Conservation (phyloP, 108 stramenopile genomes). For the Fragilariopsis cylindrus region DNA sequence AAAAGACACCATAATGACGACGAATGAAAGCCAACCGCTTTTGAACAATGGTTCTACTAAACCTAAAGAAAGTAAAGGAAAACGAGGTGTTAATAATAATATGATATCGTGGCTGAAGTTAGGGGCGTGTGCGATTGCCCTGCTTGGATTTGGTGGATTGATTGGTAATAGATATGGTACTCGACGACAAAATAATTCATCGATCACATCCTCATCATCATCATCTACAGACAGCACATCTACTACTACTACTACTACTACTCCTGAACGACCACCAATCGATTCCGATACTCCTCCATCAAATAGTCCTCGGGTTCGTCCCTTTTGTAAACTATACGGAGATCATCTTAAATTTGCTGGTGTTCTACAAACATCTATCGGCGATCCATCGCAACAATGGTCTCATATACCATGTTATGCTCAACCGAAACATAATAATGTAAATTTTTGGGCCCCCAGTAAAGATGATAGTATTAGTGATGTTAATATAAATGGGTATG, state of each 20-base stretch:
- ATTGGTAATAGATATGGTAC: not conserved
- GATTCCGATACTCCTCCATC: not conserved
- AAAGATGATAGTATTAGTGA: not conserved
- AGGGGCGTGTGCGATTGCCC: not conserved
- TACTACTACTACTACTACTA: not conserved
- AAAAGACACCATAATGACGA: not conserved
- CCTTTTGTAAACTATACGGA: slow-evolving; percentile 31
- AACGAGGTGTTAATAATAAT: not conserved
- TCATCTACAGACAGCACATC: not conserved
- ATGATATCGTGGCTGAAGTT: not conserved
- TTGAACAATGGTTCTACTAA: not conserved
- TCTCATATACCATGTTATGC: slow-evolving; percentile 54
- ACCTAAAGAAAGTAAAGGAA: not conserved
- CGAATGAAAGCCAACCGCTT: not conserved
- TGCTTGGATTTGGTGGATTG: not conserved
- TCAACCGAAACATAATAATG: slow-evolving; percentile 17
- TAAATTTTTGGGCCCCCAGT: slow-evolving; percentile 16
- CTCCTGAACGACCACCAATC: not conserved
- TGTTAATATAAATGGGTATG: slow-evolving; percentile 36
- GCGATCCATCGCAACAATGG: slow-evolving; percentile 68
- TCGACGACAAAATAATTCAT: no score
- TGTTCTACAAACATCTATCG: slow-evolving; percentile 60
- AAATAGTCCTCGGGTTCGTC: slow-evolving; percentile 24
- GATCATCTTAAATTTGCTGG: slow-evolving; percentile 20
- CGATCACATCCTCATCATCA: no score